Base-by-base conservation (phyloP, 306 rosid genomes). In the Trifolium pratense region DNA sequence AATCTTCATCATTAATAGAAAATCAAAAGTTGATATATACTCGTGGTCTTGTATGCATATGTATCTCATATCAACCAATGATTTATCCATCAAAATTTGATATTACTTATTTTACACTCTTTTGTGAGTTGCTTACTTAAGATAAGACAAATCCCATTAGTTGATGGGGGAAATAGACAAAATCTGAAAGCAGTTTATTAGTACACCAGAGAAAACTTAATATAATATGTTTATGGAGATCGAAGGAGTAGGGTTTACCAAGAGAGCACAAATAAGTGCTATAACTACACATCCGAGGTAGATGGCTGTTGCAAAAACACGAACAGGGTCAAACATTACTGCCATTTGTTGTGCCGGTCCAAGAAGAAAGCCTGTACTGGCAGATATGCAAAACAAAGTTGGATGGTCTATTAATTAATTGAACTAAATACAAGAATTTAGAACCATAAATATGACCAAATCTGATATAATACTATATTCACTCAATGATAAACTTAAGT, bases 361-460 rank as follows among this genome's bases (percentile, higher is more conserved):
- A 67, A 91, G 73, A 61, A 94, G 97, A 87, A 94, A 91, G 60
- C 86, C 96, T 83, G 99, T 94, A 86, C 99, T 94, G 99, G 81
- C 89, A 84, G 70, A 87, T 26, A 73, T 71, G 51, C 71, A 74
- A 83, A 73, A 67, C 66, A 74, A 66, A 64, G 57, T 79, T 62
- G 65, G 78, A 71, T 60, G 62, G 48, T 69, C 48, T 57, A 20
- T 20, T 68, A 68, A 39, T 26, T 68, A 68, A 68, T 48, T 46
- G 43, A 64, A 66, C 16, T 65, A 58, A 67, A 77, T 60, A 63
- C 52, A 57, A 13, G 49, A 81, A 14, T 48, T 39, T 76, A 23
- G 48, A 66, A 79, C 70, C 51, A 43, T 11, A 46, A 43, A 63
- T 55, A 32, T 21, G 68, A 75, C 20, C 8, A 2, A 5, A 55